These are phyloP conservation scores for Striga hermonthica DNA, from an alignment of 305 asterid genomes.

Conservation along the genomic window DNA sequence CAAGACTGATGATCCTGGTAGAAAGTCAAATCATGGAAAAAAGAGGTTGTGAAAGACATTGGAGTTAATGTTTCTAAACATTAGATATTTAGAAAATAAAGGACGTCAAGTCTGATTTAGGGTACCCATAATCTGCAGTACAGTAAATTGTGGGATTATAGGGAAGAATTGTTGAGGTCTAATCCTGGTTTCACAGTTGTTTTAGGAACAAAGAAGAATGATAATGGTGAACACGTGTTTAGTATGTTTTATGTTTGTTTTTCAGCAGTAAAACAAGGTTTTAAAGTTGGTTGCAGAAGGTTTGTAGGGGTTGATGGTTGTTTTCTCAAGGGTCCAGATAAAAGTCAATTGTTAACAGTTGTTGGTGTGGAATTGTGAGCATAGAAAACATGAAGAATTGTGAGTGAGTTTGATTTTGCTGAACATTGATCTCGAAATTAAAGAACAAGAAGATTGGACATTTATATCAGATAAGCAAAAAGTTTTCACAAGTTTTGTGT, in stretches of 20 bases:
- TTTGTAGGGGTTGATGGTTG: neutral
- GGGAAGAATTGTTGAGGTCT: neutral
- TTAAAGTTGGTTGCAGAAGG: neutral
- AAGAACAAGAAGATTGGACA: neutral
- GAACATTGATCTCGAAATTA: neutral
- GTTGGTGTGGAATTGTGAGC: neutral
- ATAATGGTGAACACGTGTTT: neutral
- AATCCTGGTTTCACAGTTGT: neutral
- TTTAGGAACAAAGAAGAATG: neutral
- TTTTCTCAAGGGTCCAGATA: conserved; percentile 5
- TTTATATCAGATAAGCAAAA: neutral
- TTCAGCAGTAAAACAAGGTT: neutral
- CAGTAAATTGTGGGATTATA: neutral
- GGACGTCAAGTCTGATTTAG: neutral
- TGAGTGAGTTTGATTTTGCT: too few species aligned
- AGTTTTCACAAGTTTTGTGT: neutral
- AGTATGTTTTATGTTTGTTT: neutral
- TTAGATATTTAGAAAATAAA: neutral
- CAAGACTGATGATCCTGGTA: too few species aligned
- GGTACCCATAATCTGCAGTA: neutral
- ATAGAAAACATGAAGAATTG: too few species aligned
- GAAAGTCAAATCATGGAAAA: neutral
- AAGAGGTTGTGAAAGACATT: neutral
- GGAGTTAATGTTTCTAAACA: neutral
- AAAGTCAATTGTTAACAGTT: neutral